Base-by-base conservation (phyloP, 352 stramenopile genomes). In the Globisporangium parvum region DNA sequence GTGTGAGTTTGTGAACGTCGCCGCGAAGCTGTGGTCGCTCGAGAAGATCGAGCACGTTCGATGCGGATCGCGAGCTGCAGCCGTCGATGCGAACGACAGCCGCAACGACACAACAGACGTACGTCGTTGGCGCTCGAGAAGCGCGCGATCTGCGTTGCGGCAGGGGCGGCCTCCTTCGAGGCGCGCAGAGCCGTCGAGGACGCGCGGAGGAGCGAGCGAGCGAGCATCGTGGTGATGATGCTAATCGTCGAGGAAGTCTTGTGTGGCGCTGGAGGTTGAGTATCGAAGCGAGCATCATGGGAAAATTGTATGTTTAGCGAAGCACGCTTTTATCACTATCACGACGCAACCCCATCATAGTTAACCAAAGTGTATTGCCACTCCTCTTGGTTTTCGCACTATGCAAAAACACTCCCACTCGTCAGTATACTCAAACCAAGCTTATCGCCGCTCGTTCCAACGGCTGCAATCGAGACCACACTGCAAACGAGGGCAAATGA, bases 71-170 rank as follows among this genome's bases (percentile, higher is more conserved):
- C 21, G 1, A 24, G 15, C 20, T 9, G 44, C 21, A 39, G 31
- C 10, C 31, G 10, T 18, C 39, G 20, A 35, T 26, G n/a, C 23
- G 26, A 10, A 47, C n/a, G 8, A 20, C 42, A 44, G 15, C 26
- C 23, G n/a, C 9, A 40, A 35, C 8, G 24, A 8, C 10, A 20
- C 3, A 51, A 48, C 21, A 26, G 20, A 53, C 54, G 47, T 57
- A 88, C 80, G 53, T 71, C 79, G 10, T 75, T 75, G 6, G 76
- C 56, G 47, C 76, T 76, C 23, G 76, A 88, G 57, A 88, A 88
- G 60, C 58, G 60, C 21, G 70, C 60, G 20, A 67, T 42, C 57
- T 76, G 57, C 49, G 40, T 26, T 5, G 47, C 33, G 3, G 52
- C 35, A 12, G 58, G 47, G 20, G 59, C 28, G 1, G 60, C 63